Evolutionary conservation across 1,139 yeast species (phyloP), one percentile per base, ranked within the genome.

Genomic region (Diutina catenulata): DNA sequence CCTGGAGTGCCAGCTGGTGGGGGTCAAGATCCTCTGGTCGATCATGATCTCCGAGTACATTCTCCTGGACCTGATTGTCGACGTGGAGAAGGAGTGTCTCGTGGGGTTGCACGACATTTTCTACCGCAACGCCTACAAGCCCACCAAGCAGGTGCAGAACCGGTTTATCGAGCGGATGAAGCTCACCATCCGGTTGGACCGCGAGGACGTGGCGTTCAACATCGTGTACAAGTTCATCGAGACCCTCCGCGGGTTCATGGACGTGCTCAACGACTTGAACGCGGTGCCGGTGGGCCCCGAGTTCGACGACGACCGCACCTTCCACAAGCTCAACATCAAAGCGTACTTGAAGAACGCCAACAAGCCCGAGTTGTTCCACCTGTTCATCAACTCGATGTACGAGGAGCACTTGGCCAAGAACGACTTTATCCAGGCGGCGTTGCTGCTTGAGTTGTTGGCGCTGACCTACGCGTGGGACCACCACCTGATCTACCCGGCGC

Each of bases 291-390:
- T 70, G 38, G 91, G 88, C 16, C 78, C 79, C 36, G 94, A 86
- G 49, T 86, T 80, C 56, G 91, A 81, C 48, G 94, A 82, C 51
- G 95, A 86, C 55, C 67, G 95, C 52, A 79, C 87, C 3, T 80
- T 82, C 71, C 83, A 81, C 52, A 76, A 77, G 43, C 66, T 86
- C 50, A 81, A 80, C 49, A 80, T 84, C 49, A 75, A 82, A 46
- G 80, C 87, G 37, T 83, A 76, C 55, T 68, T 86, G 55, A 73
- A 80, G 64, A 78, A 80, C 49, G 87, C 86, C 36, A 77, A 80
- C 51, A 77, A 79, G 48, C 93, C 93, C 0, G 94, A 82, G 53
- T 65, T 80, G 43, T 80, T 86, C 59, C 80, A 82, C 51, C 72
- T 84, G 13, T 81, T 83, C 53, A 74, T 86, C 47, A 74, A 79